Conservation (phyloP, 192 early-diverging fungal species). For the Thamnidium elegans region DNA sequence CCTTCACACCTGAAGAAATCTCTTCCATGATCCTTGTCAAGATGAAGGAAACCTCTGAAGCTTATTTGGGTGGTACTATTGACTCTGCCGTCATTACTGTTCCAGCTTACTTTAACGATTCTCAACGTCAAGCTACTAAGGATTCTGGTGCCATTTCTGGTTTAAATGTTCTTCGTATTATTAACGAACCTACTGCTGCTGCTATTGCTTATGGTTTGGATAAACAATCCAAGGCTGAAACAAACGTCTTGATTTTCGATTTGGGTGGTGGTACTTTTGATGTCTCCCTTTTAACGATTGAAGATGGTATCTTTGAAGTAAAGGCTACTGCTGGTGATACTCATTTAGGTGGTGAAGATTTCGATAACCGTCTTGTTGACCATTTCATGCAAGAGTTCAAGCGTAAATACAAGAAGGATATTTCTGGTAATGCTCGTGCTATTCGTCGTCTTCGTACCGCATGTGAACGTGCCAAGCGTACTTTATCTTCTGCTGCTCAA, state of each 20-base stretch:
- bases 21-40: constrained; percentile 92
- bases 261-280: constrained; percentile 98
- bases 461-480: constrained; percentile 96
- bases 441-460: constrained; percentile 96
- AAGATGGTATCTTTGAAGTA: constrained; percentile 98
- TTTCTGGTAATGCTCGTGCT: constrained; percentile 84
- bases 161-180: constrained; percentile 86
- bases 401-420: constrained; percentile 97
- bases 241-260: constrained; percentile 96
- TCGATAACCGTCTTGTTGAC: constrained; percentile 97
- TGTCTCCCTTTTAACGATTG: constrained; percentile 95
- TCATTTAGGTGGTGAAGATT: constrained; percentile 98
- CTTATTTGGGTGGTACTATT: constrained; percentile 73
- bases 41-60: constrained; percentile 98
- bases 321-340: constrained; percentile 99
- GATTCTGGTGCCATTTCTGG: constrained; percentile 88
- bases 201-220: constrained; percentile 89
- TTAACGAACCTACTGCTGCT: constrained; percentile 94
- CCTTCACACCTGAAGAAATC: constrained; percentile 96
- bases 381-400: constrained; percentile 97
- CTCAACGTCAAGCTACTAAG: constrained; percentile 94
- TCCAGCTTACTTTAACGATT: constrained; percentile 97
- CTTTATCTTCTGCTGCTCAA: constrained; percentile 90
- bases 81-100: constrained; percentile 94
- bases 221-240: constrained; percentile 87